Percentiles rank a stretch among this genome's conserved stretches.
phyloP scores from a whole-genome alignment of 495 filamentous ascomycete species.

The Pyronema omphalodes region DNA sequence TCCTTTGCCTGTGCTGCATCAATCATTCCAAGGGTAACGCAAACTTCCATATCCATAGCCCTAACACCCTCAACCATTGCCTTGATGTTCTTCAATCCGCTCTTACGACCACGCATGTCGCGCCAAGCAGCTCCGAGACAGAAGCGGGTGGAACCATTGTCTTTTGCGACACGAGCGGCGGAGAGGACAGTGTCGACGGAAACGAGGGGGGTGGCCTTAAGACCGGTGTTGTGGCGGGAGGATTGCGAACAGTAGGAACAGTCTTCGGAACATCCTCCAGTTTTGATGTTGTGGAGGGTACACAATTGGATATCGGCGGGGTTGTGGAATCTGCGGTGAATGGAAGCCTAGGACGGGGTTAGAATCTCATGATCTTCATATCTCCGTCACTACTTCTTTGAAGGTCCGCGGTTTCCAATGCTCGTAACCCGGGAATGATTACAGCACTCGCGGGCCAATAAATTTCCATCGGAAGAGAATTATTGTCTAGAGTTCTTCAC shows the following conservation, averaged over 20 bases:
- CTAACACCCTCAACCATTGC: slow-evolving; percentile 63
- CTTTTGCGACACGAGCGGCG: slow-evolving; percentile 55
- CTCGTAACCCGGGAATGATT: too few species aligned
- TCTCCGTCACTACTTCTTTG: neutral
- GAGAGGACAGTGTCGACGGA: slow-evolving; percentile 58
- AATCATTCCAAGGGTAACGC: slow-evolving; percentile 80
- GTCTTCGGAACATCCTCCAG: slow-evolving; percentile 75
- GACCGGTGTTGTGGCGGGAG: slow-evolving; percentile 53
- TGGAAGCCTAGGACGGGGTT: slow-evolving; percentile 33
- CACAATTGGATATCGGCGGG: slow-evolving; percentile 68
- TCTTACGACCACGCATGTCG: slow-evolving; percentile 77
- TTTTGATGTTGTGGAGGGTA: slow-evolving; percentile 88
- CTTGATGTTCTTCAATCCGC: slow-evolving; percentile 55
- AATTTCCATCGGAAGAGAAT: too few species aligned
- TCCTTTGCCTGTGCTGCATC: slow-evolving; percentile 56
- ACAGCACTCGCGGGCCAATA: too few species aligned
- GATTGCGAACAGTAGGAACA: slow-evolving; percentile 82
- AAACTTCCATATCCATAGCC: slow-evolving; percentile 66
- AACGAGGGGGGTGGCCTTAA: slow-evolving; percentile 58
- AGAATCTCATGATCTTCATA: neutral
- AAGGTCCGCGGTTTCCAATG: too few species aligned
- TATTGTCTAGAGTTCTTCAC: neutral
- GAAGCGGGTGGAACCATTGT: slow-evolving; percentile 66
- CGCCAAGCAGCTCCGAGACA: slow-evolving; percentile 87
- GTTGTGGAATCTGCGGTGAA: slow-evolving; percentile 68